A percentile compares a stretch with the other conserved stretches of the same genome.
Evolutionary conservation across 352 stramenopile species (phyloP).

Genomic region (Globisporangium camurandrum): DNA sequence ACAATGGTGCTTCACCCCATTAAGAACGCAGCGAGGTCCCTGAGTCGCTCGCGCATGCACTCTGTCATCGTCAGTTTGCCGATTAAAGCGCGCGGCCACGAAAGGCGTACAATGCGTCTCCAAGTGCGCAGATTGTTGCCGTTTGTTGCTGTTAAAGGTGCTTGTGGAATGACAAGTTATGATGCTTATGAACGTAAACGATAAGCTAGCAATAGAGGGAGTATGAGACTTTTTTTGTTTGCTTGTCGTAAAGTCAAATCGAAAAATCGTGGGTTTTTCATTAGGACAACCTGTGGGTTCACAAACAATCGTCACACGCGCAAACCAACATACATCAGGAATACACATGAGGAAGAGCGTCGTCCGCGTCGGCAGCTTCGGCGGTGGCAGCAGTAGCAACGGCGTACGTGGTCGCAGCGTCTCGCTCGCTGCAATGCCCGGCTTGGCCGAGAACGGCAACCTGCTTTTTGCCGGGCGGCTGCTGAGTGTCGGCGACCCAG

Average conservation of each 20-base stretch:
- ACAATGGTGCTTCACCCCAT: too few relatives aligned
- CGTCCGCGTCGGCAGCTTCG: conserved; percentile 15
- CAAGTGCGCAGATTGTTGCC: too few relatives aligned
- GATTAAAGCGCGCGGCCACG: too few relatives aligned
- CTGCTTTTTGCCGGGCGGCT: conserved; percentile 63
- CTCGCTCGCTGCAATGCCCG: conserved; percentile 3
- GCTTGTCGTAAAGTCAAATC: too few relatives aligned
- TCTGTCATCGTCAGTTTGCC: background rate
- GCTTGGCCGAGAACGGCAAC: conserved; percentile 14
- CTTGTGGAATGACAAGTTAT: background rate
- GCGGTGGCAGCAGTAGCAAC: background rate
- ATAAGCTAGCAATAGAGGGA: background rate
- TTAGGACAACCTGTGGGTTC: background rate
- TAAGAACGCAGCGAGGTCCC: conserved; percentile 53
- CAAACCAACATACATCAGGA: background rate
- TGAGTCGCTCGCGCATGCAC: conserved; percentile 41
- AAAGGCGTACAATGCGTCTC: too few relatives aligned
- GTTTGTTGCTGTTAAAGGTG: background rate
- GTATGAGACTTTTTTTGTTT: too few relatives aligned
- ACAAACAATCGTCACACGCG: background rate
- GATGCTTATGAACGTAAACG: background rate
- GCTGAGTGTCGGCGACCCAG: conserved; percentile 34
- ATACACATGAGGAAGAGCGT: conserved; percentile 12
- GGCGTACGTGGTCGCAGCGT: conserved; percentile 4
- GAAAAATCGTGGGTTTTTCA: too few relatives aligned